Evolutionary conservation across 768 basidiomycete genomes (phyloP).

Genomic region (Tricholoma saponaceum): DNA sequence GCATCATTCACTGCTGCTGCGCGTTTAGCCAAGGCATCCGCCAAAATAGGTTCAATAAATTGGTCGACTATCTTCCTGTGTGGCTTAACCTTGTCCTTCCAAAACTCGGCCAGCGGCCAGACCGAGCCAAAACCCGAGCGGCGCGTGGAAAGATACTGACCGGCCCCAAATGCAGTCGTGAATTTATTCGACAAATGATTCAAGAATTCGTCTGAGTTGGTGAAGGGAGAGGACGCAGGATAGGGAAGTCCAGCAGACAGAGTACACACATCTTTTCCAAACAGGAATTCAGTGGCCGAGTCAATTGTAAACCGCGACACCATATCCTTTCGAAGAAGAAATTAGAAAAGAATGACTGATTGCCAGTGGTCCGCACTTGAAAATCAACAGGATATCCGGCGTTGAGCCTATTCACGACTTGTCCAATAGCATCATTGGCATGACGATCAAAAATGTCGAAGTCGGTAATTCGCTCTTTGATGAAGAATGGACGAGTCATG

Average conservation of each 20-base stretch:
- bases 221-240: conserved; percentile 29
- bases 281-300: conserved; percentile 59
- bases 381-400: conserved; percentile 54
- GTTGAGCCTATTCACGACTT: conserved; percentile 38
- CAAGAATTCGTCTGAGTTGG: conserved; percentile 19
- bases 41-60: conserved; percentile 52
- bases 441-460: conserved; percentile 61
- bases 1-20: not conserved
- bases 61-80: conserved; percentile 44
- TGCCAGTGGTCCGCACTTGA: conserved; percentile 33
- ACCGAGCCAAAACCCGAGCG: conserved; percentile 34
- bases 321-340: conserved; percentile 29
- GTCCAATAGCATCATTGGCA: conserved; percentile 40
- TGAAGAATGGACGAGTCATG: conserved; percentile 73
- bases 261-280: conserved; percentile 47
- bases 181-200: conserved; percentile 40
- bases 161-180: conserved; percentile 43
- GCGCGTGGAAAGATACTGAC: conserved; percentile 29
- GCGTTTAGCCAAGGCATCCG: conserved; percentile 38
- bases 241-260: conserved; percentile 49
- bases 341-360: not conserved
- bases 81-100: conserved; percentile 39
- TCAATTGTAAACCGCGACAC: conserved; percentile 56
- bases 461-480: conserved; percentile 52
- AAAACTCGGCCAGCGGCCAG: conserved; percentile 56